Conservation (phyloP, 2,329 filamentous ascomycete genomes). For the Rutstroemia sp. region DNA sequence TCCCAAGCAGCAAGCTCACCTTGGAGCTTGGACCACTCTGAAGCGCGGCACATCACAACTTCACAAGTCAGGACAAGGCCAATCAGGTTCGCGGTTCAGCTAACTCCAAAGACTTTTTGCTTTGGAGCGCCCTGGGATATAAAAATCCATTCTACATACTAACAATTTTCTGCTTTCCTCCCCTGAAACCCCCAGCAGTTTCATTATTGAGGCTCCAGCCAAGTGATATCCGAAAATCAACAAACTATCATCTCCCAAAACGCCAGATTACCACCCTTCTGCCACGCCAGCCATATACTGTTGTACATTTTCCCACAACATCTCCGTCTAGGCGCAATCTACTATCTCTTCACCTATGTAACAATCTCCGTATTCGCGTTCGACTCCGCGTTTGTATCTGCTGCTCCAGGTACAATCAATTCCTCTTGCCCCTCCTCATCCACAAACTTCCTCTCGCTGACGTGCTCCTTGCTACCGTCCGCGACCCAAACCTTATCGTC, state of each 20-base stretch:
- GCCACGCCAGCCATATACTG: constrained; percentile 6
- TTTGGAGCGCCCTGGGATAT: constrained; percentile 19
- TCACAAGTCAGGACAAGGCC: not conserved
- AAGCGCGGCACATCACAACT: not conserved
- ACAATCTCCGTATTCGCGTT: constrained; percentile 16
- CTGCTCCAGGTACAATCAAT: constrained; percentile 26
- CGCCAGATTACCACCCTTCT: constrained; percentile 10
- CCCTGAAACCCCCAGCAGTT: not conserved
- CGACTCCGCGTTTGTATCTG: constrained; percentile 6
- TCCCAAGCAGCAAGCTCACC: too few species aligned
- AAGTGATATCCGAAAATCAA: constrained; percentile 8
- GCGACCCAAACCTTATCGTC: constrained; percentile 89
- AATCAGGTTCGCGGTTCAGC: constrained; percentile 2
- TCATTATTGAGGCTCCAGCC: constrained; percentile 4
- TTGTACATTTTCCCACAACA: constrained; percentile 16
- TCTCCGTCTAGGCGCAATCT: constrained; percentile 11
- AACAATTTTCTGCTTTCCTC: too few species aligned
- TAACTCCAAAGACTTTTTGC: constrained; percentile 20
- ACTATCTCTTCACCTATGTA: constrained; percentile 16
- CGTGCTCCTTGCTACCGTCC: constrained; percentile 50
- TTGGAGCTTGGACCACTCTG: too few species aligned
- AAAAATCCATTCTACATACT: constrained; percentile 24
- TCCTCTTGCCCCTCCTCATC: constrained; percentile 59
- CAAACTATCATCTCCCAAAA: constrained; percentile 9
- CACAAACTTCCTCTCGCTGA: constrained; percentile 85